Conservation (phyloP, 192 early-diverging fungal genomes). For the Gigaspora rosea region DNA sequence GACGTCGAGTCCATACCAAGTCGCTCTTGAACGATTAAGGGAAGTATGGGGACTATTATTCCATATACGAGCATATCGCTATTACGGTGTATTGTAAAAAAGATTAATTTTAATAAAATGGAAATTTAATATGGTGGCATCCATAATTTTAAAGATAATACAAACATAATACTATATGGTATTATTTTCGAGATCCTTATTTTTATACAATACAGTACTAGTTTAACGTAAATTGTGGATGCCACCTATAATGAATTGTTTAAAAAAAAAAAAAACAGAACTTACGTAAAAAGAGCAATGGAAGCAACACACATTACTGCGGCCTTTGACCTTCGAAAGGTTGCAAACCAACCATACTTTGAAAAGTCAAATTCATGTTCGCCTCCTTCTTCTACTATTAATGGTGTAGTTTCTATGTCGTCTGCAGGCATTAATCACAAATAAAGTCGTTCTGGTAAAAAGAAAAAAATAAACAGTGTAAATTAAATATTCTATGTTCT, state of each 20-base stretch:
- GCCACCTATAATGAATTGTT: no score
- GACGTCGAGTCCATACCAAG: slow-evolving; percentile 55
- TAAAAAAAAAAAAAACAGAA: background rate
- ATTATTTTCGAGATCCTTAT: no score
- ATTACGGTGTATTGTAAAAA: background rate
- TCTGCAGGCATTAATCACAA: no score
- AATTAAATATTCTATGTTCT: no score
- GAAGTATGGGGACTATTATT: slow-evolving; percentile 69
- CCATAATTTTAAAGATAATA: no score
- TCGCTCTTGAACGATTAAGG: slow-evolving; percentile 62
- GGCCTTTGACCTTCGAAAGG: slow-evolving; percentile 20
- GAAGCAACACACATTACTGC: slow-evolving; percentile 3
- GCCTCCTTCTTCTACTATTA: no score
- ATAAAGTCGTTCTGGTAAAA: no score
- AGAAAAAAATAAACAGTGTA: no score
- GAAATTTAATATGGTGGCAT: background rate
- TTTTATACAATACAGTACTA: no score
- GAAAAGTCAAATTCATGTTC: background rate
- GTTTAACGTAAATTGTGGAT: no score
- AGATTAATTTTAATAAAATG: background rate
- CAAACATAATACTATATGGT: no score
- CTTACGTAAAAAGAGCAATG: slow-evolving; percentile 21
- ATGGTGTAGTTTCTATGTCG: no score
- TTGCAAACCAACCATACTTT: slow-evolving; percentile 6
- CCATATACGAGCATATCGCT: slow-evolving; percentile 63